These are phyloP conservation scores for Globisporangium emineosum DNA, from an alignment of 352 stramenopile genomes.

Conservation along the genomic window DNA sequence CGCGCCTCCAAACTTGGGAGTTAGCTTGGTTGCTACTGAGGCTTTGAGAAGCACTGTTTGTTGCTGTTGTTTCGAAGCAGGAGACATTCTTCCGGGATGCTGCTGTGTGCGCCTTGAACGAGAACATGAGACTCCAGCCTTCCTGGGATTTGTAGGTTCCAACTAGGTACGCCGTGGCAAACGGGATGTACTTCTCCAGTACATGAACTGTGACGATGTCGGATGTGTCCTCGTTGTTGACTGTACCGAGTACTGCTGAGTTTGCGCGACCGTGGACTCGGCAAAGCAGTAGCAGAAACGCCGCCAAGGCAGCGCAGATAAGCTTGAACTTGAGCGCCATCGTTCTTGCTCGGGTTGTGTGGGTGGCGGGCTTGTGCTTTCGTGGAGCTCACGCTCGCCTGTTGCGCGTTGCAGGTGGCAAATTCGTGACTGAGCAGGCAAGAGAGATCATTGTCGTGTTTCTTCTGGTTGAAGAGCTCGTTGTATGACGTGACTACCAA, in stretches of 20 bases:
- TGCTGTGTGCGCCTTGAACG: not conserved
- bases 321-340: not conserved
- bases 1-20: not conserved
- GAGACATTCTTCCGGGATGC: not conserved
- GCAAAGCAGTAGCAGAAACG: not conserved
- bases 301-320: not conserved
- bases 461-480: not conserved
- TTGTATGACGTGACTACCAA: not conserved
- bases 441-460: not conserved
- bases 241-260: not conserved
- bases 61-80: not conserved
- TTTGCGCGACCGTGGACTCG: not conserved
- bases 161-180: not conserved
- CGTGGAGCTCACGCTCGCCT: too few species aligned
- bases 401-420: not conserved
- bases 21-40: not conserved
- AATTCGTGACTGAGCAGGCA: not conserved
- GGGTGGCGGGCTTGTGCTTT: too few species aligned
- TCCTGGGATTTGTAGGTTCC: not conserved
- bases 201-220: not conserved
- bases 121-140: not conserved
- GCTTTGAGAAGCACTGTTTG: not conserved
- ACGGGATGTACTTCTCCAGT: not conserved
- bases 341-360: not conserved
- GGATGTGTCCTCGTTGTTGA: not conserved